Base-by-base conservation (phyloP, 345 rosid genomes). In the Euphorbia pulcherrima region DNA sequence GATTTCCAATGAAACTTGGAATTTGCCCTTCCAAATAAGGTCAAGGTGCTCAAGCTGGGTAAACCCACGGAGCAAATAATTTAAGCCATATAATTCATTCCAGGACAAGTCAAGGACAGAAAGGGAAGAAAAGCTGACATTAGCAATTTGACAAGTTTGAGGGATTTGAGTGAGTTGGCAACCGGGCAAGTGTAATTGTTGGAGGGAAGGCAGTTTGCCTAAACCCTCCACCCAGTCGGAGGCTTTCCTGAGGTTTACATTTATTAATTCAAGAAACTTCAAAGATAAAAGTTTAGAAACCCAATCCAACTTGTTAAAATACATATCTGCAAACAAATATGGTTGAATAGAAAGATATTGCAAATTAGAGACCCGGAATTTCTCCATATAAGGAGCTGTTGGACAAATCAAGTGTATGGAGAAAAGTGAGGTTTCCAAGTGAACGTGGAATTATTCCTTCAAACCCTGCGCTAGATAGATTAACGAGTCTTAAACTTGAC, bases 371-470 rank as follows among this genome's bases (percentile, higher is more conserved):
- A 2, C 21, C n/a, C n/a, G 16, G 1, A 78, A 13, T 60, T 63
- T 66, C 5, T 69, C 72, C 33, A n/a, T 54, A 54, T 3, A 16
- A 16, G 57, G 7, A 13, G 13, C 7, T 6, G 13, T 6, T 6
- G 7, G 10, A 40, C 13, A 40, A 2, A 0, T 27, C 6, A 27
- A 72, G 70, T 23, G 16, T 65, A 1, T n/a, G 67, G 12, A 77
- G 21, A 52, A 58, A 61, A 1, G 78, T 56, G 16, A 81, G 77
- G 21, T 81, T 78, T 47, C 76, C 80, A 0, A 73, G 65, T 54
- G 59, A 67, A 29, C 21, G 50, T 24, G 77, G 77, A 62, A 77
- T 28, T 56, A 4, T 1, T 30, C 76, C 81, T 4, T 4, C 30
- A 41, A 80, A 81, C 7, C 58, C 50, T 5, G 72, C 21, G 5